These are phyloP conservation scores for Phellinidium pouzarii DNA, from an alignment of 1,284 basidiomycete genomes.

Conservation along the genomic window DNA sequence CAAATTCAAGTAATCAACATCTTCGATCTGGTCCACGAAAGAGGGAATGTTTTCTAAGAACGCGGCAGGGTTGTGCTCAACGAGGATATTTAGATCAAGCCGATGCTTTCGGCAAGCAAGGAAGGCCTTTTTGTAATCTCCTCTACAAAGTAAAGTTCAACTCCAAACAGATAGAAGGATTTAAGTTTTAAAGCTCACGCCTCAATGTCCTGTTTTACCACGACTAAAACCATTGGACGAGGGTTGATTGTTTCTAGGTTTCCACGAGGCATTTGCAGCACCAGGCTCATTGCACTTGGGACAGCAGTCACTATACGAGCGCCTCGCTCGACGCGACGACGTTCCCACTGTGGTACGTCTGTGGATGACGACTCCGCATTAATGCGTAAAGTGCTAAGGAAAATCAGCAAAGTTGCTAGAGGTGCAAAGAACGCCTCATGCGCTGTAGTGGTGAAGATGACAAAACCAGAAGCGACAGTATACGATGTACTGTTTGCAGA, in stretches of 20 bases:
- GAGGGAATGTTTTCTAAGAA: slow-evolving; percentile 60
- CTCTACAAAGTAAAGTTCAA: slow-evolving; percentile 32
- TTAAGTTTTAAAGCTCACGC: slow-evolving; percentile 40
- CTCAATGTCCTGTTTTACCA: slow-evolving; percentile 69
- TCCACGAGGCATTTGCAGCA: slow-evolving; percentile 96
- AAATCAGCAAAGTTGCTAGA: slow-evolving; percentile 30
- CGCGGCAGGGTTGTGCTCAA: slow-evolving; percentile 67
- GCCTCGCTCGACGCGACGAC: slow-evolving; percentile 79
- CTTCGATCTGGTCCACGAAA: slow-evolving; percentile 82
- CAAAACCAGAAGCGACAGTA: slow-evolving; percentile 69
- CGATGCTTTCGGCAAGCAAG: slow-evolving; percentile 89
- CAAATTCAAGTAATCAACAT: slow-evolving; percentile 90
- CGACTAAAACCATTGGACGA: slow-evolving; percentile 82
- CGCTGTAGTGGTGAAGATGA: slow-evolving; percentile 82
- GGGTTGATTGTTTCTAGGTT: slow-evolving; percentile 96
- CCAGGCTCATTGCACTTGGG: slow-evolving; percentile 81
- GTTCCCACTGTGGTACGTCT: slow-evolving; percentile 51
- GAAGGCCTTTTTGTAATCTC: slow-evolving; percentile 80
- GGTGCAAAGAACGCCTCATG: slow-evolving; percentile 81
- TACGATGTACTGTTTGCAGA: slow-evolving; percentile 76
- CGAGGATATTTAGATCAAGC: slow-evolving; percentile 84
- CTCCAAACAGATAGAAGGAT: not conserved
- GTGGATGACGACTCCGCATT: slow-evolving; percentile 25
- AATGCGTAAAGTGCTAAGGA: slow-evolving; percentile 26
- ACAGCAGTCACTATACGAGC: slow-evolving; percentile 81